These are phyloP conservation scores for Mucor piriformis DNA, from an alignment of 371 early-diverging fungal species.

Conservation along the genomic window DNA sequence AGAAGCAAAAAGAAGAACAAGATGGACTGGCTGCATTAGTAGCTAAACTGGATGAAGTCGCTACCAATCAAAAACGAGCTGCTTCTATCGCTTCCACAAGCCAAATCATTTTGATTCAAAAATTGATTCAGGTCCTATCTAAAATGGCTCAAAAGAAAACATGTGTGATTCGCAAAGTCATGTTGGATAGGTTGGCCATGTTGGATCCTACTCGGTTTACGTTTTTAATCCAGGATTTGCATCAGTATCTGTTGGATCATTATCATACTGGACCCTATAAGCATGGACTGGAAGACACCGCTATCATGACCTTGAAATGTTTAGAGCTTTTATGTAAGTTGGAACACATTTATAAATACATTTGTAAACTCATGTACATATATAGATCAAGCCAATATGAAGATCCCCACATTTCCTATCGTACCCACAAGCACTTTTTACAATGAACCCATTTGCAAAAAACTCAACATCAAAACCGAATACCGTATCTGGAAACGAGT, in stretches of 20 bases:
- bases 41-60: not conserved
- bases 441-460: slow-evolving; percentile 56
- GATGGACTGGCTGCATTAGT: slow-evolving; percentile 8
- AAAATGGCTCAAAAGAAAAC: slow-evolving; percentile 24
- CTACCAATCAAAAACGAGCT: not conserved
- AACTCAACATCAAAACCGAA: slow-evolving; percentile 81
- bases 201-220: slow-evolving; percentile 27
- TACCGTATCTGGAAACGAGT: slow-evolving; percentile 71
- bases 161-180: slow-evolving; percentile 6
- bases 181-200: slow-evolving; percentile 16
- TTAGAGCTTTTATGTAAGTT: slow-evolving; percentile 61
- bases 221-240: slow-evolving; percentile 28
- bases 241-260: slow-evolving; percentile 48
- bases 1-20: slow-evolving; percentile 10
- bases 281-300: slow-evolving; percentile 59
- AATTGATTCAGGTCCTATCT: slow-evolving; percentile 38
- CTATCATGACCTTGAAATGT: slow-evolving; percentile 65
- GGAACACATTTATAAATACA: not conserved
- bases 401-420: slow-evolving; percentile 4
- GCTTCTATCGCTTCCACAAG: slow-evolving; percentile 9
- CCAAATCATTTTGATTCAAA: slow-evolving; percentile 35
- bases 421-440: slow-evolving; percentile 55
- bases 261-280: slow-evolving; percentile 54
- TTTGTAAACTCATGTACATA: too few relatives aligned
- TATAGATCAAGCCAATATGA: slow-evolving; percentile 38